phyloP scores from a whole-genome alignment of 176 grass and related monocot genomes.

The Rhynchospora breviuscula region DNA sequence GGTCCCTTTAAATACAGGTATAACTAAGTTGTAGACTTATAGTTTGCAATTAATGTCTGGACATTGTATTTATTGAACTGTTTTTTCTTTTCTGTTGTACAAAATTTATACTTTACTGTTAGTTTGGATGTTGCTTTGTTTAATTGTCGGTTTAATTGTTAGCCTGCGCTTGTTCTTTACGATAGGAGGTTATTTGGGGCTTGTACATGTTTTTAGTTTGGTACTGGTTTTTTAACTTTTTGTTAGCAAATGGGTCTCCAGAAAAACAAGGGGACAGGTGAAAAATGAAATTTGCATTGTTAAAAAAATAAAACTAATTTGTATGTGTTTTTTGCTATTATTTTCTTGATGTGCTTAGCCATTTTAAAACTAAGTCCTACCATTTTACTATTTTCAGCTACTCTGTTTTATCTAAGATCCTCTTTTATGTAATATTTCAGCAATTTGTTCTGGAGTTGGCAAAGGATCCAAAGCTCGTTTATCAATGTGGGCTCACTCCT shows the following conservation, averaged over 20 bases:
- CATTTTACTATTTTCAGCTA: not conserved
- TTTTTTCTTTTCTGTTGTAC: too few relatives aligned
- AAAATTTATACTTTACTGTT: too few relatives aligned
- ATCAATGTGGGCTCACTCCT: conserved; percentile 78
- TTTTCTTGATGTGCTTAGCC: not conserved
- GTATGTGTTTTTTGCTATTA: not conserved
- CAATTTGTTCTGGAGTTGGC: conserved; percentile 62
- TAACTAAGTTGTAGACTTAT: not conserved
- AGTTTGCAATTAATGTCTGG: not conserved
- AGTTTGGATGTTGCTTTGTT: too few relatives aligned
- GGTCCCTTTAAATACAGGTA: not conserved
- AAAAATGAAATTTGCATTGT: too few relatives aligned
- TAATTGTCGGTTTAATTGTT: too few relatives aligned
- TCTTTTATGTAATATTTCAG: conserved; percentile 40
- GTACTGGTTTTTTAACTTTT: too few relatives aligned
- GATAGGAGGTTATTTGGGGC: too few relatives aligned
- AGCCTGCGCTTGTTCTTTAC: too few relatives aligned
- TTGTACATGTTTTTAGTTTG: too few relatives aligned
- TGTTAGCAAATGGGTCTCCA: too few relatives aligned
- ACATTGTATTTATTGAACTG: too few relatives aligned
- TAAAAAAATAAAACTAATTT: not conserved
- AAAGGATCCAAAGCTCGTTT: conserved; percentile 85
- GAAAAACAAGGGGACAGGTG: too few relatives aligned
- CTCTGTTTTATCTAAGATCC: not conserved
- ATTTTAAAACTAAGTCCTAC: not conserved